A percentile compares a stretch with the other conserved stretches of the same genome.
phyloP scores from a whole-genome alignment of 2,329 filamentous ascomycete genomes.

The Botrytis sinoallii region DNA sequence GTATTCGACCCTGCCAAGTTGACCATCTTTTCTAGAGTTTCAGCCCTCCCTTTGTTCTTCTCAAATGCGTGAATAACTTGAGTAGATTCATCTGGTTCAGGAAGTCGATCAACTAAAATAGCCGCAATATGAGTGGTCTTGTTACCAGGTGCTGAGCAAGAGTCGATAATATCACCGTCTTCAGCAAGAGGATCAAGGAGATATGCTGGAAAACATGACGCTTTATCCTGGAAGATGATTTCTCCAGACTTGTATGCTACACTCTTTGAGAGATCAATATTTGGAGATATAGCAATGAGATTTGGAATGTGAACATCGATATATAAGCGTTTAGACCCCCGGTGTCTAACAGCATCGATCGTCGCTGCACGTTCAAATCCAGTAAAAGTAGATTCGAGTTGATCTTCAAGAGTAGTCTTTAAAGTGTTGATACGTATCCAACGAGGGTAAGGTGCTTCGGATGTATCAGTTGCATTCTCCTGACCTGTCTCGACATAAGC shows the following conservation, averaged over 20 bases:
- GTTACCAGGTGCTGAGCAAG: constrained; percentile 92
- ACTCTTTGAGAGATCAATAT: constrained; percentile 68
- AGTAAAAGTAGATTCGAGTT: constrained; percentile 72
- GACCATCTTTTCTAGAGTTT: constrained; percentile 82
- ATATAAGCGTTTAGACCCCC: constrained; percentile 53
- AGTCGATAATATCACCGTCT: constrained; percentile 81
- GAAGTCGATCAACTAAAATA: constrained; percentile 50
- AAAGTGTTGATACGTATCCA: constrained; percentile 89
- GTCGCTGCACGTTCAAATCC: constrained; percentile 55
- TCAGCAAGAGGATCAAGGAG: constrained; percentile 66
- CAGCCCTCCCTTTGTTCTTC: constrained; percentile 67
- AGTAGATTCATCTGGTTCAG: constrained; percentile 31
- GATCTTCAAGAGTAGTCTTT: constrained; percentile 64
- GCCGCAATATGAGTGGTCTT: constrained; percentile 94
- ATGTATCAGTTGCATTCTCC: constrained; percentile 41
- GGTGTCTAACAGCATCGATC: constrained; percentile 55
- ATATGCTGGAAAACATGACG: constrained; percentile 93
- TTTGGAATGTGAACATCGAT: constrained; percentile 82
- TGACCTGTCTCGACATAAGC: constrained; percentile 53
- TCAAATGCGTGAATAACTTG: constrained; percentile 74
- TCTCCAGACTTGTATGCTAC: constrained; percentile 71
- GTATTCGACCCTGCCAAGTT: constrained; percentile 66
- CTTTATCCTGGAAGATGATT: constrained; percentile 93
- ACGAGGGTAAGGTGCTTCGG: constrained; percentile 61
- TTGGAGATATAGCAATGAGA: constrained; percentile 73